Evolutionary conservation across 805 yeast species (phyloP).

Genomic region (Candida dajiaensis): DNA sequence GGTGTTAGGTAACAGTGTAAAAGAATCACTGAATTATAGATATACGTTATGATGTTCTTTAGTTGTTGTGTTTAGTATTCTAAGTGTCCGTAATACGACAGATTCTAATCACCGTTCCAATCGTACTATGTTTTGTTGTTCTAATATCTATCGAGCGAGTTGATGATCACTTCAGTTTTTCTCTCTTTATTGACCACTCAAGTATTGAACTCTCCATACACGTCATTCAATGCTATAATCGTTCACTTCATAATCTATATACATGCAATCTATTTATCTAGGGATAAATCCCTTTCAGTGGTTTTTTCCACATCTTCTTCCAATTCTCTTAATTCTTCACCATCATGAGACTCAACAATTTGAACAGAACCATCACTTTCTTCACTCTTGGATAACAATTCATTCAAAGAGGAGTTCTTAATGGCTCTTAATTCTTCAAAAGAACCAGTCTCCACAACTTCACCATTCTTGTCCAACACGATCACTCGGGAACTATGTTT

Average conservation of each 20-base stretch:
- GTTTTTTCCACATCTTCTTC: slow-evolving; percentile 6
- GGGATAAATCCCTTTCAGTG: slow-evolving; percentile 12
- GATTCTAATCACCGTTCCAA: no score
- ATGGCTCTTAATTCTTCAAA: slow-evolving; percentile 46
- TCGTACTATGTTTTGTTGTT: no score
- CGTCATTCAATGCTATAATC: not conserved
- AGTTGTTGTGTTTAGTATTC: no score
- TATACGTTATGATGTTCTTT: no score
- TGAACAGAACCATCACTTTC: not conserved
- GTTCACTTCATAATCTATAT: not conserved
- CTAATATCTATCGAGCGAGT: no score
- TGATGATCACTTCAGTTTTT: no score
- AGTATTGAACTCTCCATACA: not conserved
- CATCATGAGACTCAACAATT: slow-evolving; percentile 4
- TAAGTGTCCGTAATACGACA: no score
- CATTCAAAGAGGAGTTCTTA: slow-evolving; percentile 28
- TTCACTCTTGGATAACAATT: slow-evolving; percentile 27
- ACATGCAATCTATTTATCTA: slow-evolving; percentile 7
- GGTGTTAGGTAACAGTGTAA: not conserved
- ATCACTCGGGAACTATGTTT: slow-evolving; percentile 74
- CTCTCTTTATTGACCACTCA: no score
- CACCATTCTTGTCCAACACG: slow-evolving; percentile 70
- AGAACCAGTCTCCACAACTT: slow-evolving; percentile 66
- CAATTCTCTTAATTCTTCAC: slow-evolving; percentile 6
- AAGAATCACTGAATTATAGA: no score